phyloP scores from a whole-genome alignment of 805 yeast genomes.

The Blastobotrys mokoenaii region DNA sequence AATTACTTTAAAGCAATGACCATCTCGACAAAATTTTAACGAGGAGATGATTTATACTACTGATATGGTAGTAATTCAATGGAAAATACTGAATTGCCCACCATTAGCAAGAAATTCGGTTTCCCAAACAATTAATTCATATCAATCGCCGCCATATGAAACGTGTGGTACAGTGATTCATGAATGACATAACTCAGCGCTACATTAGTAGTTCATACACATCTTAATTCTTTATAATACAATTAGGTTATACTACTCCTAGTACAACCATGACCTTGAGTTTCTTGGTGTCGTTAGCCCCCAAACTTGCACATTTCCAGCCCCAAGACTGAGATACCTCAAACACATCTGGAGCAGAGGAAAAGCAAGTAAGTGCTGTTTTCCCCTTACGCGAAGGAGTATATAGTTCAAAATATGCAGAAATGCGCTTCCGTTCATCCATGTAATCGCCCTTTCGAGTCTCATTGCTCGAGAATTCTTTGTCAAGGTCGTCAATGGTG shows the following conservation, averaged over 20 bases:
- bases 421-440: constrained; percentile 38
- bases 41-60: no score
- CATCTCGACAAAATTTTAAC: no score
- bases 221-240: no score
- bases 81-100: no score
- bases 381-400: constrained; percentile 43
- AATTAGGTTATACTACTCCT: constrained; percentile 34
- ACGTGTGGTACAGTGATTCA: no score
- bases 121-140: no score
- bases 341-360: constrained; percentile 48
- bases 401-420: constrained; percentile 45
- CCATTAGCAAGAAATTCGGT: no score
- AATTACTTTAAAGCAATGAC: background rate
- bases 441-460: constrained; percentile 27
- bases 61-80: no score
- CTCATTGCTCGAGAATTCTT: background rate
- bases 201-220: no score
- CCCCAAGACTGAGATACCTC: constrained; percentile 54
- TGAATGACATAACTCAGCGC: no score
- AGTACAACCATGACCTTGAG: constrained; percentile 43
- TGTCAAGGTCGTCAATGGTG: no score
- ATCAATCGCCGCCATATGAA: no score
- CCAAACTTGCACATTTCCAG: constrained; percentile 50
- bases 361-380: constrained; percentile 42
- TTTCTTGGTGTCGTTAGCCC: constrained; percentile 36